Conservation (phyloP, 306 rosid species). For the Prunus mume region DNA sequence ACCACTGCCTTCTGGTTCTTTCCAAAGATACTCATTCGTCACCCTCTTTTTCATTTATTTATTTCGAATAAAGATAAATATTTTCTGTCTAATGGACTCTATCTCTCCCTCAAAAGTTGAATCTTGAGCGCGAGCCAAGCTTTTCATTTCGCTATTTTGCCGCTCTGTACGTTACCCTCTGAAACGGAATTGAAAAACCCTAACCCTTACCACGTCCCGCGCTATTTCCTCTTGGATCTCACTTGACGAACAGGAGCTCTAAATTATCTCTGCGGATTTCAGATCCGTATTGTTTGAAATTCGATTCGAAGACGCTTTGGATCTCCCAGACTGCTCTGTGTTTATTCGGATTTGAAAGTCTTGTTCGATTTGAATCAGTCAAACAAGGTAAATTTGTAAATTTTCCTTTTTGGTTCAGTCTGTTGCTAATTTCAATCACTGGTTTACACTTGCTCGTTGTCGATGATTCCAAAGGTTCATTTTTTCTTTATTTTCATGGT, state of each 20-base stretch:
- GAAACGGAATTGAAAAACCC: conserved; percentile 56
- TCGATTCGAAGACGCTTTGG: conserved; percentile 19
- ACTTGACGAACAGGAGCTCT: conserved; percentile 6
- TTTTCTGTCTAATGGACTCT: conserved; percentile 31
- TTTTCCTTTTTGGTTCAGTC: neutral
- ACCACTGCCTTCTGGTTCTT: conserved; percentile 58
- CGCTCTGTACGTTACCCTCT: conserved; percentile 42
- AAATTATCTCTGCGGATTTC: conserved; percentile 31
- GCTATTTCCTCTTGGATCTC: conserved; percentile 23
- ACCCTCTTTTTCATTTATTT: conserved; percentile 10
- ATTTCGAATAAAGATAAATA: neutral
- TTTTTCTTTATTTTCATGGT: neutral
- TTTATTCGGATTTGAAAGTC: neutral
- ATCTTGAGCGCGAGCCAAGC: conserved; percentile 74
- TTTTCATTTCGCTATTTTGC: conserved; percentile 55
- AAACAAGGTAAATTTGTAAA: neutral
- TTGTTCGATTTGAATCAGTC: neutral
- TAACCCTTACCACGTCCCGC: conserved; percentile 35
- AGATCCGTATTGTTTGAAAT: conserved; percentile 45
- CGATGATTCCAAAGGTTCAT: conserved; percentile 1
- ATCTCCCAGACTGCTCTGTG: neutral
- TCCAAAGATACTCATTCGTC: conserved; percentile 39
- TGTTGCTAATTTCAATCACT: neutral
- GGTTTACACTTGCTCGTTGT: neutral
- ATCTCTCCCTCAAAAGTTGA: conserved; percentile 49